Conservation (phyloP, 257 asterid genomes). For the Solanum ossicruentum region DNA sequence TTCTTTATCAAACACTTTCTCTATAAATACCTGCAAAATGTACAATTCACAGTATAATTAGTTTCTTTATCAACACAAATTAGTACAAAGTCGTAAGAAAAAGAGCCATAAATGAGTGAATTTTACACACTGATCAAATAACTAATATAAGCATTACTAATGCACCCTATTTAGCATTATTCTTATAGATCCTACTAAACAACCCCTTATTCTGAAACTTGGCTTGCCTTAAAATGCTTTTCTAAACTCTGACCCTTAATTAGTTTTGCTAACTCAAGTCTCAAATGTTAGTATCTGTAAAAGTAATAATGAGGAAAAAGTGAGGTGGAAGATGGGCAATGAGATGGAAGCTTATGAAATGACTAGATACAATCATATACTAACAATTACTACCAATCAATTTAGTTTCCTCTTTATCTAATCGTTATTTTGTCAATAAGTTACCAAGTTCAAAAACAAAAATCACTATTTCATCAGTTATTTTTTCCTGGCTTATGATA, state of each 20-base stretch:
- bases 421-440: background rate
- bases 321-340: background rate
- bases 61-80: too few relatives aligned
- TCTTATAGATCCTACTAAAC: too few relatives aligned
- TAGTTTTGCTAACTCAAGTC: background rate
- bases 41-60: too few relatives aligned
- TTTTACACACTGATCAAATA: too few relatives aligned
- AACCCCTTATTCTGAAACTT: background rate
- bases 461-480: background rate
- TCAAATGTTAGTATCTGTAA: background rate
- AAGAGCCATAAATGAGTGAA: too few relatives aligned
- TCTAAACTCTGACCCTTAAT: background rate
- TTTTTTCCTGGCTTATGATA: background rate
- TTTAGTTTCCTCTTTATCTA: background rate
- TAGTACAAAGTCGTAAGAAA: too few relatives aligned
- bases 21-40: too few relatives aligned
- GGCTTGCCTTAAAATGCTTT: background rate
- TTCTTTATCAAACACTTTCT: too few relatives aligned
- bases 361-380: background rate
- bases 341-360: background rate
- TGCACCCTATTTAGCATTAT: too few relatives aligned
- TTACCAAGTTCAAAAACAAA: too few relatives aligned
- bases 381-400: background rate
- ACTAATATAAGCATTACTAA: too few relatives aligned
- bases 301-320: background rate